Evolutionary conservation across 257 asterid species (phyloP), one percentile per base, ranked within the genome.

Genomic region (Nicotiana otophora): DNA sequence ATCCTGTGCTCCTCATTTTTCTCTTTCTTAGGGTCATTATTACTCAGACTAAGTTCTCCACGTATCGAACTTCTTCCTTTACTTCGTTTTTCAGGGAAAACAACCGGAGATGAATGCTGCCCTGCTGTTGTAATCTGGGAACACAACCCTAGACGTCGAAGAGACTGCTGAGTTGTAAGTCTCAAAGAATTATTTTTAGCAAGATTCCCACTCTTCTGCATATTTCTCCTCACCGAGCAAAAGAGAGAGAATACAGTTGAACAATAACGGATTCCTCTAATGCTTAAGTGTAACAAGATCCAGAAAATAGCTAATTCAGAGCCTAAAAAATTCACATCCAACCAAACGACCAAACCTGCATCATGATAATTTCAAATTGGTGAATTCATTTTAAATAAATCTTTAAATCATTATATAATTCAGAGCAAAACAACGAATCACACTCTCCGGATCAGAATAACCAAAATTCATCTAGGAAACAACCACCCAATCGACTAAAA

Each of bases 101-200:
- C 99, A 85, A 91, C 84, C 20, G 98, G 98, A 42, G 98, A 94
- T 46, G 97, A 91, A 84, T 94, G 98, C 81, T 93, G 99, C 64
- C 94, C 94, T 9, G 93, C 89, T 68, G 95, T 64, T 68, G 95
- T 64, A 78, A 88, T 89, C 90, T 91, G 98, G 84, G 98, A 90
- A 88, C 98, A 93, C 58, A 96, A 89, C 69, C 98, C 98, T 77
- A 96, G 86, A 80, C 94, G 94, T 74, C 95, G 98, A 86, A 94
- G 98, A 84, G 99, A 92, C 85, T 91, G 95, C 88, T 91, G 97
- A 70, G 98, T 87, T 63, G 90, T 81, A 83, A 91, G 81, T 87
- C 91, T 92, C 91, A 92, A 86, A 81, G 99, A 94, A 87, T 84
- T 92, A 83, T 87, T 91, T 91, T 87, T 92, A 70, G 96, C 86